A percentile compares a stretch with the other conserved stretches of the same genome.
These are phyloP conservation scores for Euphrasia arctica DNA, from an alignment of 305 asterid species.

Conservation along the genomic window DNA sequence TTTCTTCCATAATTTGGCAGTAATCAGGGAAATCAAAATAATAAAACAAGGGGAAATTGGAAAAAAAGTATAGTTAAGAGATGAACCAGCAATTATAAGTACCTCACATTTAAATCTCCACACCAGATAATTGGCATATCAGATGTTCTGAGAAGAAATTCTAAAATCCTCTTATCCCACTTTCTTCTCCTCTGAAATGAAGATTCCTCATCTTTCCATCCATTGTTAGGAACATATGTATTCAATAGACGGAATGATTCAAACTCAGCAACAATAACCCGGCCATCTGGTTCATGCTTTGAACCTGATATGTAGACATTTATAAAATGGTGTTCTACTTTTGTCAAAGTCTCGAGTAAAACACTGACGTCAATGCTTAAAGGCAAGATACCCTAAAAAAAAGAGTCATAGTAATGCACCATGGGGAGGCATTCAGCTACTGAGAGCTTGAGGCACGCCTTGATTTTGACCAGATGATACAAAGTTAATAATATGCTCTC, in stretches of 20 bases:
- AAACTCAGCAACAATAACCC: constrained; percentile 89
- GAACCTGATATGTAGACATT: constrained; percentile 48
- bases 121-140: constrained; percentile 97
- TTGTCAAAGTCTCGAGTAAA: constrained; percentile 11
- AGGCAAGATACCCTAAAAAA: background rate
- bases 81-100: constrained; percentile 24
- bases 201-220: constrained; percentile 94
- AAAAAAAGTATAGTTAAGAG: constrained; percentile 7
- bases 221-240: constrained; percentile 92
- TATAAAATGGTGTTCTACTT: constrained; percentile 17
- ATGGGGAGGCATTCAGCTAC: no score
- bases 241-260: constrained; percentile 72
- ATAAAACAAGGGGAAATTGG: constrained; percentile 6
- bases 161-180: constrained; percentile 95
- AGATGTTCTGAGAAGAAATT: constrained; percentile 56
- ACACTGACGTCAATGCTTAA: constrained; percentile 5
- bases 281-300: constrained; percentile 89
- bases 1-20: constrained; percentile 8
- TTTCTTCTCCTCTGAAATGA: constrained; percentile 94
- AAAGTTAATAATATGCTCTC: no score
- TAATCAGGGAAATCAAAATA: constrained; percentile 7
- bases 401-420: no score
- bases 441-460: no score
- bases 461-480: no score
- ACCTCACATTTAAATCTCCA: constrained; percentile 98